These are phyloP conservation scores for Bipolaris cookei DNA, from an alignment of 2,329 filamentous ascomycete species.

Conservation along the genomic window DNA sequence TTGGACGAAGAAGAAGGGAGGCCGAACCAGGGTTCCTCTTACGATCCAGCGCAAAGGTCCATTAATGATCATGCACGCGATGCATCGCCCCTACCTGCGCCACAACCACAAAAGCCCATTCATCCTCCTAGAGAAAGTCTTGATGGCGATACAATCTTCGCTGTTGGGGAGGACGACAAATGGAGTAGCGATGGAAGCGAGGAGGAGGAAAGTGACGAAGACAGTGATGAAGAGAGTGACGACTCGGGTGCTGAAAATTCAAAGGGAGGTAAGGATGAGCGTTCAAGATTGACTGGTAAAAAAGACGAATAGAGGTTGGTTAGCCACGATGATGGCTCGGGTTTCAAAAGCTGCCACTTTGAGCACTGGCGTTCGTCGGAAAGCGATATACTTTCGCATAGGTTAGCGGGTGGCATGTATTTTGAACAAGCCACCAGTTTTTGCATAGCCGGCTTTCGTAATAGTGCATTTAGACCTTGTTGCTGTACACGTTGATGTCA, in stretches of 20 bases:
- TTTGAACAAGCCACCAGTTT: constrained; percentile 3
- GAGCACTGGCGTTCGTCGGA: constrained; percentile 18
- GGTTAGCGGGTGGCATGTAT: constrained; percentile 11
- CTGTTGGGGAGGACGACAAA: constrained; percentile 85
- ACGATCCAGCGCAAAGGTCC: constrained; percentile 49
- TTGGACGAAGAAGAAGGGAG: constrained; percentile 67
- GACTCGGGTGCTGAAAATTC: constrained; percentile 40
- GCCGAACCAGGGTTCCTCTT: constrained; percentile 46
- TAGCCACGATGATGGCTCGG: constrained; percentile 1
- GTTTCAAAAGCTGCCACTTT: constrained; percentile 7
- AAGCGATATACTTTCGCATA: constrained; percentile 8
- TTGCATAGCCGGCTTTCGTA: constrained; percentile 15
- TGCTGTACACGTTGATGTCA: background rate
- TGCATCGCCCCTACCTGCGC: constrained; percentile 60
- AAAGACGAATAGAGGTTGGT: constrained; percentile 40
- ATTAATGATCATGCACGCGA: constrained; percentile 42
- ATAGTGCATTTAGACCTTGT: background rate
- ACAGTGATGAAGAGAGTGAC: constrained; percentile 7
- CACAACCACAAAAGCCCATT: constrained; percentile 56
- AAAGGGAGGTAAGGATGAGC: constrained; percentile 39
- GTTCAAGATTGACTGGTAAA: constrained; percentile 41
- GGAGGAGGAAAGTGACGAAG: constrained; percentile 12
- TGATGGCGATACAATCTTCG: constrained; percentile 95
- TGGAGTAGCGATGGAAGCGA: constrained; percentile 69
- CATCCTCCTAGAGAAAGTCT: constrained; percentile 65